Evolutionary conservation across 257 asterid genomes (phyloP).

Genomic region (Dorcoceras hygrometricum): DNA sequence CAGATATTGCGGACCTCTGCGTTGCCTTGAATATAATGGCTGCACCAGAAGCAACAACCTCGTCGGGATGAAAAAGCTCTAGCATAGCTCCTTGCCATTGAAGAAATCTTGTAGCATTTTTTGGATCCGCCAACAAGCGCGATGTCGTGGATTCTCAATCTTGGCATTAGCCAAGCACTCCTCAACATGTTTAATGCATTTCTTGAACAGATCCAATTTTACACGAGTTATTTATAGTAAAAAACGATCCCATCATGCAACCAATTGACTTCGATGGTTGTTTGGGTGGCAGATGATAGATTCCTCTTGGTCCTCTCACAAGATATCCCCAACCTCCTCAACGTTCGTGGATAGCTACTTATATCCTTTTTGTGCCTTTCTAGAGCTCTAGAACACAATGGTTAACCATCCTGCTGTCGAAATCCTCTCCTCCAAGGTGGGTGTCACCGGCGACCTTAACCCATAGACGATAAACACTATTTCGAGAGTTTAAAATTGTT

Average conservation of each 20-base stretch:
- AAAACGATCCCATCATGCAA: constrained; percentile 9
- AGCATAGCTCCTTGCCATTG: constrained; percentile 7
- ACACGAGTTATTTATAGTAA: too few relatives aligned
- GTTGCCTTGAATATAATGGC: background rate
- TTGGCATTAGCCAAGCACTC: background rate
- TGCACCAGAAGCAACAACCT: background rate
- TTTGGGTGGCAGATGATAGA: background rate
- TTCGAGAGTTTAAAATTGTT: too few relatives aligned
- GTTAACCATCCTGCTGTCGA: too few relatives aligned
- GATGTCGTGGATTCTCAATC: background rate
- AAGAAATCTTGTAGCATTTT: background rate
- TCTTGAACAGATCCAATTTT: too few relatives aligned
- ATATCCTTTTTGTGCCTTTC: background rate
- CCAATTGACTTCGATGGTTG: background rate
- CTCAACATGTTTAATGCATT: background rate
- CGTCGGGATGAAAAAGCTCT: background rate
- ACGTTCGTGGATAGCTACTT: background rate
- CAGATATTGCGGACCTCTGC: background rate
- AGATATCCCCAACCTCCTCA: background rate
- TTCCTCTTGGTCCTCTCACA: background rate
- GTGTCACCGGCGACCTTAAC: too few relatives aligned
- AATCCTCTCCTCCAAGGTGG: too few relatives aligned
- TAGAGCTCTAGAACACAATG: too few relatives aligned
- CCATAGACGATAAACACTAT: too few relatives aligned
- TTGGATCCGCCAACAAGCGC: constrained; percentile 10